These are phyloP conservation scores for Nelumbo lutea DNA, from an alignment of 164 flowering plant species.

Conservation along the genomic window DNA sequence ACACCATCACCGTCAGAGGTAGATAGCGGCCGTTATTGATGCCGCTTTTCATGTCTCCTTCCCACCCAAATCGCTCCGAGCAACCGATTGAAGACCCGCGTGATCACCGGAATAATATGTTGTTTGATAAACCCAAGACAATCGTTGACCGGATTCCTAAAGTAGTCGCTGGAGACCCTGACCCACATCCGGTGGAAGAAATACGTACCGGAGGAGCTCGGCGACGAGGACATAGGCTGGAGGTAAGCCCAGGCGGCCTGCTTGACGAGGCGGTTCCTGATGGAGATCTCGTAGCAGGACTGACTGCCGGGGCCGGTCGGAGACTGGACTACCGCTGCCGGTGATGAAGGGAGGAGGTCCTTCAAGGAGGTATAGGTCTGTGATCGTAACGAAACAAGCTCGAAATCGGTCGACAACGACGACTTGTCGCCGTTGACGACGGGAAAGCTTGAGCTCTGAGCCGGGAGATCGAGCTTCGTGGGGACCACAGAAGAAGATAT, in stretches of 20 bases:
- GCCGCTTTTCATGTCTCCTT: not conserved
- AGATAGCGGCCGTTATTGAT: not conserved
- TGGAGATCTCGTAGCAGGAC: not conserved
- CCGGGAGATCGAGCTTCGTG: not conserved
- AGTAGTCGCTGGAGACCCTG: conserved; percentile 15
- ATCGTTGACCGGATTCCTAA: conserved; percentile 17
- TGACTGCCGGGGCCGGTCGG: conserved; percentile 23
- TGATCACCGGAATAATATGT: conserved; percentile 22
- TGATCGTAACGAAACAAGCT: not conserved
- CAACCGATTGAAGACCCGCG: conserved; percentile 28
- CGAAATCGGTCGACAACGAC: not conserved
- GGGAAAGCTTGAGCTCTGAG: not conserved
- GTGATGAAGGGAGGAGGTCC: conserved; percentile 3
- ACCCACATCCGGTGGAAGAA: conserved; percentile 36
- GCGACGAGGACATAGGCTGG: conserved; percentile 1
- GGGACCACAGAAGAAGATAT: not conserved
- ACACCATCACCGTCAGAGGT: no score
- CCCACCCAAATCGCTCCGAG: conserved; percentile 23
- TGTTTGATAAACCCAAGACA: conserved; percentile 26
- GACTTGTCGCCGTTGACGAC: not conserved
- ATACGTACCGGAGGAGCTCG: conserved; percentile 14
- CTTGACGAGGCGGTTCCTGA: conserved; percentile 2
- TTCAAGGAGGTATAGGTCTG: conserved; percentile 6
- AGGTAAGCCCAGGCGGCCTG: conserved; percentile 11
- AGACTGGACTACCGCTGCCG: conserved; percentile 19